A percentile compares a stretch with the other conserved stretches of the same genome.
Conservation (phyloP, 257 asterid genomes). For the Solanum neorickii region DNA sequence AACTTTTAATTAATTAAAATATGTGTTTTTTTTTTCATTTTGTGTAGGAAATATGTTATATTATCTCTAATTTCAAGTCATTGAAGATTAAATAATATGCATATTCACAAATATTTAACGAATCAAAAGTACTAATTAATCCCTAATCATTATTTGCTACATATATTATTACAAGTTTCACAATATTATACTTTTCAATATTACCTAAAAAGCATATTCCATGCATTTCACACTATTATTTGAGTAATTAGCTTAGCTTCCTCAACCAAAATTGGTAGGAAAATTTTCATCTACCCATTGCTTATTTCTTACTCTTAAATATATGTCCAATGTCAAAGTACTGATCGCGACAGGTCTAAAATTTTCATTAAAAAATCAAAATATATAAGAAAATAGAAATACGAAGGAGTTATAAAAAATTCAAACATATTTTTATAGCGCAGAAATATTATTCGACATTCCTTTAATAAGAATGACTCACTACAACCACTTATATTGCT, state of each 20-base stretch:
- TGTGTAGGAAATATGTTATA: neutral
- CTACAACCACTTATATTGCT: neutral
- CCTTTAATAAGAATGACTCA: too few species aligned
- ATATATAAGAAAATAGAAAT: neutral
- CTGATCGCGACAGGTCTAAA: fast-evolving
- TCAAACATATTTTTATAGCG: neutral
- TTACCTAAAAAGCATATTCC: neutral
- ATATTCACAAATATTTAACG: neutral
- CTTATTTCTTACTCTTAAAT: neutral
- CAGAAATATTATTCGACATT: neutral
- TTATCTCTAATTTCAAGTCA: neutral
- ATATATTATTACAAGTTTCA: neutral
- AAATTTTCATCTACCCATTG: neutral
- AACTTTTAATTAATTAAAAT: neutral
- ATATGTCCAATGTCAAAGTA: neutral
- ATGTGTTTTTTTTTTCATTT: neutral
- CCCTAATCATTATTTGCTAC: neutral
- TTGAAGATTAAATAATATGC: neutral
- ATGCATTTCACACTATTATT: neutral
- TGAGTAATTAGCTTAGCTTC: conserved; percentile 10
- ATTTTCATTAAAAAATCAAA: neutral
- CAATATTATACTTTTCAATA: neutral
- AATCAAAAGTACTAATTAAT: neutral
- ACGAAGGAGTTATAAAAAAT: neutral
- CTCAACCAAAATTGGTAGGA: conserved; percentile 3